phyloP scores from a whole-genome alignment of 2,329 filamentous ascomycete species.

The Fusarium nygamai region DNA sequence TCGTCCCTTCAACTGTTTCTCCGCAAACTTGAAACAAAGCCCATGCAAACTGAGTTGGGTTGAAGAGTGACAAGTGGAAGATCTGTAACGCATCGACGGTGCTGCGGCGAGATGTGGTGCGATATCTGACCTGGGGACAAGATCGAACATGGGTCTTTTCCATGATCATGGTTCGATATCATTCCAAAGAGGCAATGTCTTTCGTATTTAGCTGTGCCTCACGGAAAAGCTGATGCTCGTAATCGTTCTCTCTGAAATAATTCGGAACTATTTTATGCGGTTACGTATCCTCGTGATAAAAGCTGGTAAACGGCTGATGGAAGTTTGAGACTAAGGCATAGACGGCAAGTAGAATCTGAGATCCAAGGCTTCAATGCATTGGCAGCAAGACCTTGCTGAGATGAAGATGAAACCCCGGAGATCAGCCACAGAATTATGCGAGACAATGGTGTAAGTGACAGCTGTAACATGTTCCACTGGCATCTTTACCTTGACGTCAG shows the following conservation, averaged over 20 bases:
- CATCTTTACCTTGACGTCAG: constrained; percentile 8
- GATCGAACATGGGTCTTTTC: constrained; percentile 31
- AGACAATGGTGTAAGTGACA: constrained; percentile 28
- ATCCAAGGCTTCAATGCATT: constrained; percentile 21
- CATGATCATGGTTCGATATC: constrained; percentile 37
- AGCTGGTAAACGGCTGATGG: background rate
- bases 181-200: constrained; percentile 13
- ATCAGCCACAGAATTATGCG: constrained; percentile 28
- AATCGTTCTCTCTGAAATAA: background rate
- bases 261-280: constrained; percentile 1
- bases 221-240: constrained; percentile 1
- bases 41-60: constrained; percentile 5
- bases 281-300: background rate
- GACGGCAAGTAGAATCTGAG: constrained; percentile 24
- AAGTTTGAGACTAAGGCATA: constrained; percentile 3
- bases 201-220: background rate
- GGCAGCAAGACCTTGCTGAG: constrained; percentile 26
- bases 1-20: constrained; percentile 7
- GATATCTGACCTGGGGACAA: constrained; percentile 29
- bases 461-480: constrained; percentile 8
- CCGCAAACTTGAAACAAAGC: constrained; percentile 34
- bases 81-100: constrained; percentile 19
- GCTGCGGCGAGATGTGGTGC: constrained; percentile 36
- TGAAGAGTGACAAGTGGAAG: constrained; percentile 20
- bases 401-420: constrained; percentile 37